A percentile compares a stretch with the other conserved stretches of the same genome.
Conservation (phyloP, 2,329 filamentous ascomycete genomes). For the Exophiala sideris region DNA sequence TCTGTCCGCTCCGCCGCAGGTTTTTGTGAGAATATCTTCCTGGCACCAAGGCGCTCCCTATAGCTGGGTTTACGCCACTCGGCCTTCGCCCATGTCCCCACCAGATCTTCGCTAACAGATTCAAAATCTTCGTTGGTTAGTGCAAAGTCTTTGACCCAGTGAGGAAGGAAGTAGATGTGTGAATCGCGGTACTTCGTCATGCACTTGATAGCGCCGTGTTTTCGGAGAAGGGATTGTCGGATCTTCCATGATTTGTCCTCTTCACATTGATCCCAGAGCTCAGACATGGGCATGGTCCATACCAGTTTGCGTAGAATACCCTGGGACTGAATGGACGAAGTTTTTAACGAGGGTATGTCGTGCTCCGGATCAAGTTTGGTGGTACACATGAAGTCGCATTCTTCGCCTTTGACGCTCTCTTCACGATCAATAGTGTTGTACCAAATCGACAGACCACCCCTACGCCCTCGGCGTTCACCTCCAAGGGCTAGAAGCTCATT, state of each 20-base stretch:
- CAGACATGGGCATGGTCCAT: slow-evolving; percentile 84
- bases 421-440: slow-evolving; percentile 76
- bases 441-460: slow-evolving; percentile 84
- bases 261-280: slow-evolving; percentile 77
- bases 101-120: slow-evolving; percentile 83
- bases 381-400: slow-evolving; percentile 86
- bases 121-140: slow-evolving; percentile 76
- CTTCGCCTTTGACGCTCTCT: slow-evolving; percentile 77
- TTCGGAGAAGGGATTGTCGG: slow-evolving; percentile 70
- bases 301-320: slow-evolving; percentile 58
- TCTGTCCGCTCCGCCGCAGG: not conserved
- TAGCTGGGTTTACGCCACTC: slow-evolving; percentile 67
- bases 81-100: slow-evolving; percentile 94
- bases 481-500: slow-evolving; percentile 49
- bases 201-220: slow-evolving; percentile 73
- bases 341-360: slow-evolving; percentile 53
- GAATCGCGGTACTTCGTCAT: slow-evolving; percentile 82
- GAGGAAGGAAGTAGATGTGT: slow-evolving; percentile 90
- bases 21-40: slow-evolving; percentile 52
- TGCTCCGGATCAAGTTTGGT: slow-evolving; percentile 59
- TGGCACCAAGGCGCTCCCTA: slow-evolving; percentile 21
- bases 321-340: slow-evolving; percentile 58
- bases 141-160: slow-evolving; percentile 85
- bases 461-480: slow-evolving; percentile 57
- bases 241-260: slow-evolving; percentile 63